Base-by-base conservation (phyloP, 2,329 filamentous ascomycete genomes). In the Clonostachys byssicola region DNA sequence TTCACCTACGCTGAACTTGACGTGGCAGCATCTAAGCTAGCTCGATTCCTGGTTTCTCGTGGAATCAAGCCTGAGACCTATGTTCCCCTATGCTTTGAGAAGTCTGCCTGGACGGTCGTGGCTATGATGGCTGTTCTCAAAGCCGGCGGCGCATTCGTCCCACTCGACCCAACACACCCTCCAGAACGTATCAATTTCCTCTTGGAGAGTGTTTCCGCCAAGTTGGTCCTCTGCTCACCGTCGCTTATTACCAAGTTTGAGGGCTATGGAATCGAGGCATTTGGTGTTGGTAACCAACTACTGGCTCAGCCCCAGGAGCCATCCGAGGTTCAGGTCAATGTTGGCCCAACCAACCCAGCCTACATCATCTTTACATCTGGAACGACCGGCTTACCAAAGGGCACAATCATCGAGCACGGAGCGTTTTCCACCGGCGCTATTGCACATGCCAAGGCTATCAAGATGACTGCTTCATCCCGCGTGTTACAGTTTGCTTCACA, bases 91-190 rank as follows among this genome's bases (percentile, higher is more conserved):
- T 61, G 57, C 40, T 67, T 68, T 40, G 60, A 66, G 16, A 70
- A 69, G 52, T 67, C 64, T 5, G 55, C 52, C 35, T 69, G 61
- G 60, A 54, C 56, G 1, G 45, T 58, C n/a, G 54, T 67, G 3
- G 58, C 60, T 1, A 60, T 66, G 49, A 44, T 69, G 13, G 62
- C 52, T 7, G 56, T 67, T 2, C 47, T 68, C 41, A 67, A 64
- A 46, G 59, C 65, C 36, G 65, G 64, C 9, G 62, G 47, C 13
- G 56, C 57, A 9, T 60, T 60, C 42, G 52, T 56, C 18, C 60
- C 64, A 0, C 51, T 71, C 3, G 68, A 72, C 44, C 62, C 65
- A n/a, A 58, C 62, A 40, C 50, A 64, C 8, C 66, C 67, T 14
- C 38, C 34, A 12, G 45, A 49, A n/a, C 49, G 51, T n/a, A 39